Evolutionary conservation across 345 rosid species (phyloP).

Genomic region (Draba incana): DNA sequence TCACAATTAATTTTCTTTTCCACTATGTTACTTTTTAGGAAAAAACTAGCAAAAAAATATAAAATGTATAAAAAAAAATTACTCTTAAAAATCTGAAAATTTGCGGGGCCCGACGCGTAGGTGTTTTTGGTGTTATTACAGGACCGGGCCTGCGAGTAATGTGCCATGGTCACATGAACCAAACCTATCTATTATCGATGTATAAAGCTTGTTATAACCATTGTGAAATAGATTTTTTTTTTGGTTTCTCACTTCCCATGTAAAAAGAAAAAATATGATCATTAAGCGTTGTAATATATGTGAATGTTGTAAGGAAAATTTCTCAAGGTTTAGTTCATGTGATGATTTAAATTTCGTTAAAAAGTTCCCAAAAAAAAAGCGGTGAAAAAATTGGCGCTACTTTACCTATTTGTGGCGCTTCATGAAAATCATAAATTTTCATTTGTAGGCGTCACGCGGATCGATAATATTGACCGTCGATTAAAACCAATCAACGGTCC

Average conservation of each 20-base stretch:
- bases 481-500: not conserved
- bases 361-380: not conserved
- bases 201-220: not conserved
- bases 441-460: slow-evolving; percentile 5
- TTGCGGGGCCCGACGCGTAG: too few species aligned
- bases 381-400: slow-evolving; percentile 1
- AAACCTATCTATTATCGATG: not conserved
- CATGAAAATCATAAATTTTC: not conserved
- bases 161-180: not conserved
- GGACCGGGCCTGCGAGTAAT: too few species aligned
- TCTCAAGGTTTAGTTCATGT: not conserved
- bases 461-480: slow-evolving; percentile 1
- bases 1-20: too few species aligned
- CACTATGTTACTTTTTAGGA: too few species aligned
- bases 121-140: too few species aligned
- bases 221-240: not conserved
- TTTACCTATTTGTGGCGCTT: not conserved
- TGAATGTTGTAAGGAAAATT: not conserved
- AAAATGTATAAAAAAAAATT: too few species aligned
- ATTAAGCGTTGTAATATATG: not conserved
- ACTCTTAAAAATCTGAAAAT: too few species aligned
- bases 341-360: too few species aligned
- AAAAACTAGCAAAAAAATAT: too few species aligned
- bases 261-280: not conserved
- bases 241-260: not conserved